Base-by-base conservation (phyloP, 31 red algal species). In the Bonnemaisonia californica region DNA sequence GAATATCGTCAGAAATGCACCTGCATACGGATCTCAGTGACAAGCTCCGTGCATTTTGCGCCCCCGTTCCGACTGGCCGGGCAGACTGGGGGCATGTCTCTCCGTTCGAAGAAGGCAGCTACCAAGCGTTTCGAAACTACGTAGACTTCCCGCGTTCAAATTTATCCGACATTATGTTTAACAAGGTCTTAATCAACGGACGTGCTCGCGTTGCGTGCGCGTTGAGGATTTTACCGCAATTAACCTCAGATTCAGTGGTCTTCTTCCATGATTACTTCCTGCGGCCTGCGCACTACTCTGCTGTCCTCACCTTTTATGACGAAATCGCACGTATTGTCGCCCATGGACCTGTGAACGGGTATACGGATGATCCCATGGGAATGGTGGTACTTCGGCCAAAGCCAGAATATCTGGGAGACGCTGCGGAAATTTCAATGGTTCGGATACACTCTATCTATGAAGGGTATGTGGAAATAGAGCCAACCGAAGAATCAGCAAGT, bases 181-280 rank as follows among this genome's bases (percentile, higher is more conserved):
- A 84, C 72, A 66, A 45, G 19, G 88, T 91, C 22, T 73, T 91
- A 29, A 91, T 91, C 51, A 84, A 91, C 48, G 88, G 88, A 4
- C 88, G 80, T n/a, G 89, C 89, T 3, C 74, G 89, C 23, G 82
- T 92, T 23, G 89, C 89, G 19, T 86, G 79, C 41, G 89, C 89
- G 16, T 30, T 92, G 45, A 54, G 82, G 18, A 81, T 92, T n/a
- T 37, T 92, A 36, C 82, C 89, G 29, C 83, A 92, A 32, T 72
- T 92, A 23, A 62, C 66, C 3, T 27, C 42, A n/a, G 30, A 23
- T 41, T 80, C 72, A 26, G 22, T 86, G 8, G 82, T 92, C 9
- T 92, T 92, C 65, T 74, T 92, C 36, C 89, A 92, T 48, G 89
- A 92, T 63, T 91, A 47, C 29, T 72, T 83, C 11, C 59, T 81